Base-by-base conservation (phyloP, 2,329 filamentous ascomycete species). In the Neonectria ditissima region DNA sequence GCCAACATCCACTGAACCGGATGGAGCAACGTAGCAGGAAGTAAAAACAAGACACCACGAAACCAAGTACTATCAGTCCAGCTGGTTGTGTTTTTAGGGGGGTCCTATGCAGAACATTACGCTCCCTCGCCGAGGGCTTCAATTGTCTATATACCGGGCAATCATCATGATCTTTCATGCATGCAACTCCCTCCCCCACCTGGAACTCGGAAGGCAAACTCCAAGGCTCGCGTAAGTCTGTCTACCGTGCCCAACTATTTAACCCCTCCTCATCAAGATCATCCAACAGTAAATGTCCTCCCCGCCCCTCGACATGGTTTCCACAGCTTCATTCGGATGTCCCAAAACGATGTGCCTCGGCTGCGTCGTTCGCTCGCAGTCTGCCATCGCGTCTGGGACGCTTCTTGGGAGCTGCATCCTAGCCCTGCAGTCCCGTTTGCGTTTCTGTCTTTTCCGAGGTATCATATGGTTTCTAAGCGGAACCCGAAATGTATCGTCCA, bases 391-490 rank as follows among this genome's bases (percentile, higher is more conserved):
- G 20, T 26, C n/a, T 13, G 13, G 48, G 34, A 45, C 37, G 24
- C 37, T 34, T 16, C 48, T 18, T 18, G 24, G n/a, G 26, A 20
- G 26, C 34, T 7, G 26, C 48, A 16, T 18, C 47, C 24, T 28
- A 37, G 37, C 47, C 37, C 37, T 48, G 22, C 55, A 41, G 47
- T 53, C 55, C 54, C 55, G 26, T 34, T 54, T 48, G 41, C 59
- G 32, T 41, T 52, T 57, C 39, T 65, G 61, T 64, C 45, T 72
- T 55, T 70, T 73, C 57, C 62, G 65, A 73, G 70, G 70, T 73
- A 73, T 73, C 70, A 72, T 73, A 59, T 63, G 68, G 69, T 65
- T 70, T 70, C 63, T 65, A 61, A 68, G 50, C 43, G 64, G 72
- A 72, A 59, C 69, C 71, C 56, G 62, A 68, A 67, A 65, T 69